These are phyloP conservation scores for Nakazawaea anatomiae DNA, from an alignment of 805 yeast genomes.

Conservation along the genomic window DNA sequence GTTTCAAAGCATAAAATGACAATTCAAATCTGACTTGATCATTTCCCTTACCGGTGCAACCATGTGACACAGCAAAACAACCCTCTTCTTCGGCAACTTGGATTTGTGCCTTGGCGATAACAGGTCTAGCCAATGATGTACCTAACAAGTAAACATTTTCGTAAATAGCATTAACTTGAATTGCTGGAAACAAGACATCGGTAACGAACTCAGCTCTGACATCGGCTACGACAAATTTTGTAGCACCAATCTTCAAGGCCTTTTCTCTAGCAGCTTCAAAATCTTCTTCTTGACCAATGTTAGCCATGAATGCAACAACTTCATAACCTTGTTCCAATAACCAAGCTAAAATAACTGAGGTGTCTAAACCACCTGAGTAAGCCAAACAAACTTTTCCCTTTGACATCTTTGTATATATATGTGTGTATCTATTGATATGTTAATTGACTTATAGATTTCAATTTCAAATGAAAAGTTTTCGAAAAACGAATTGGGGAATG, in stretches of 20 bases:
- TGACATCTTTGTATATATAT: slow-evolving; percentile 50
- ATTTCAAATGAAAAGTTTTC: slow-evolving; percentile 1
- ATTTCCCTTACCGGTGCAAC: slow-evolving; percentile 99
- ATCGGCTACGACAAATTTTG: slow-evolving; percentile 90
- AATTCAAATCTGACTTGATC: slow-evolving; percentile 98
- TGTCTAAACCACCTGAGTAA: slow-evolving; percentile 98
- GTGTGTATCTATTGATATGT: not conserved
- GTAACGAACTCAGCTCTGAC: slow-evolving; percentile 94
- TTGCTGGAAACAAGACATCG: slow-evolving; percentile 91
- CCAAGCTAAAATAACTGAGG: slow-evolving; percentile 98
- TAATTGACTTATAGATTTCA: not conserved
- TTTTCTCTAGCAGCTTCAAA: slow-evolving; percentile 95
- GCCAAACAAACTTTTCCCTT: slow-evolving; percentile 99
- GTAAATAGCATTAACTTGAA: slow-evolving; percentile 95
- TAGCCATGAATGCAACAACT: slow-evolving; percentile 96
- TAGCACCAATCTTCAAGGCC: slow-evolving; percentile 95
- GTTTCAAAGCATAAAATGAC: slow-evolving; percentile 95
- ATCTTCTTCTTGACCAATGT: slow-evolving; percentile 99
- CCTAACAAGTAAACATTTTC: slow-evolving; percentile 96
- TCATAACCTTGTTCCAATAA: slow-evolving; percentile 96
- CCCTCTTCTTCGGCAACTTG: slow-evolving; percentile 95
- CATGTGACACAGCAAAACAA: slow-evolving; percentile 97
- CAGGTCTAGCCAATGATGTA: slow-evolving; percentile 98
- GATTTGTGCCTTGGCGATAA: slow-evolving; percentile 97
- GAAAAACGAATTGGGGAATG: not conserved